phyloP scores from a whole-genome alignment of 768 basidiomycete genomes.

The Rhodotorula graminis region DNA sequence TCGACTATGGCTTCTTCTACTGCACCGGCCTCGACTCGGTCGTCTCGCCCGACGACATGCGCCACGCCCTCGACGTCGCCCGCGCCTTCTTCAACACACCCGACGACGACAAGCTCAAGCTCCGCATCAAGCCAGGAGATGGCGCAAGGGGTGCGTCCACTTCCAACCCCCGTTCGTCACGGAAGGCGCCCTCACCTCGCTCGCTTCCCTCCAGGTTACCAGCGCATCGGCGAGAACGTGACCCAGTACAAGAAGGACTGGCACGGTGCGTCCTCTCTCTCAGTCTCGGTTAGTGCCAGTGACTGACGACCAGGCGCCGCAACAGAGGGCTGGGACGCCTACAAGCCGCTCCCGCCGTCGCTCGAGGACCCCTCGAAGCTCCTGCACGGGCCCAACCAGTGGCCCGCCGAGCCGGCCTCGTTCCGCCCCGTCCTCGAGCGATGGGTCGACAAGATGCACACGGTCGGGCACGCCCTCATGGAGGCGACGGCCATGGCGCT shows the following conservation, averaged over 20 bases:
- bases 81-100: conserved; percentile 68
- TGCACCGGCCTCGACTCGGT: conserved; percentile 61
- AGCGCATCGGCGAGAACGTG: conserved; percentile 72
- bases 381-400: conserved; percentile 82
- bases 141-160: conserved; percentile 69
- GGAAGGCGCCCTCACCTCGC: background rate
- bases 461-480: conserved; percentile 73
- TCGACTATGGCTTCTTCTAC: conserved; percentile 80
- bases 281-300: too few relatives aligned
- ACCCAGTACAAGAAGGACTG: conserved; percentile 73
- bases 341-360: conserved; percentile 53
- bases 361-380: conserved; percentile 4
- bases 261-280: background rate
- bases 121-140: conserved; percentile 67
- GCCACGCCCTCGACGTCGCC: conserved; percentile 62
- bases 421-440: conserved; percentile 64
- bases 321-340: background rate
- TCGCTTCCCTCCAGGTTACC: conserved; percentile 59
- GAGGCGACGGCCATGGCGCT: conserved; percentile 84
- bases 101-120: conserved; percentile 69
- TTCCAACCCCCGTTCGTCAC: background rate
- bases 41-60: conserved; percentile 58
- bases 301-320: too few relatives aligned
- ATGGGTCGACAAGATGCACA: conserved; percentile 75
- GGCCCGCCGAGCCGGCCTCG: conserved; percentile 58